phyloP scores from a whole-genome alignment of 345 rosid species.

The Odontarrhena argentea region DNA sequence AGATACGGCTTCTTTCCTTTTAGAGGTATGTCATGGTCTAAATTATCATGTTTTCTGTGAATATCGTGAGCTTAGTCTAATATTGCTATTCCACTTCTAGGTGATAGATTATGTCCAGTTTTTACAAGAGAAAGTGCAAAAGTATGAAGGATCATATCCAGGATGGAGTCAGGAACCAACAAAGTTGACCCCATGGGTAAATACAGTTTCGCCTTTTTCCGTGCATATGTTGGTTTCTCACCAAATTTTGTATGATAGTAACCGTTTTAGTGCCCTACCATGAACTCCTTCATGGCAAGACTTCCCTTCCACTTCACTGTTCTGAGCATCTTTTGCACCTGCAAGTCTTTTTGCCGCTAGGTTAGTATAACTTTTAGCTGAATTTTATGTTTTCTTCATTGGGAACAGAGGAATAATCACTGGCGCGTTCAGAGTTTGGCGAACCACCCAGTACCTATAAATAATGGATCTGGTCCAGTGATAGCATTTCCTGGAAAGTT shows the following conservation, averaged over 20 bases:
- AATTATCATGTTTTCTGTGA: background rate
- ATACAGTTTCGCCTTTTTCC: slow-evolving; percentile 2
- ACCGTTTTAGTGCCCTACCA: background rate
- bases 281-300: background rate
- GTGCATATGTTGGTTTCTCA: background rate
- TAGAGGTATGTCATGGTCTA: slow-evolving; percentile 60
- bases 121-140: slow-evolving; percentile 81
- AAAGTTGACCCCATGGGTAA: slow-evolving; percentile 90
- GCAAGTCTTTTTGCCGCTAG: background rate
- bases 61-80: background rate
- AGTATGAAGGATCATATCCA: slow-evolving; percentile 77
- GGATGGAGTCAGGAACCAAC: slow-evolving; percentile 86
- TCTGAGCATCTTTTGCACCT: slow-evolving; percentile 2
- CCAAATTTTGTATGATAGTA: background rate
- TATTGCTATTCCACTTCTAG: slow-evolving; percentile 41
- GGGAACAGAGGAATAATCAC: slow-evolving; percentile 87
- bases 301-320: background rate
- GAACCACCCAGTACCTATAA: slow-evolving; percentile 62
- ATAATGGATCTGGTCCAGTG: slow-evolving; percentile 72
- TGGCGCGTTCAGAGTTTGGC: slow-evolving; percentile 76
- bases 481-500: slow-evolving; percentile 64
- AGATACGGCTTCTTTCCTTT: slow-evolving; percentile 90
- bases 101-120: slow-evolving; percentile 86
- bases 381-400: slow-evolving; percentile 16
- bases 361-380: slow-evolving; percentile 25